Evolutionary conservation across 2,329 filamentous ascomycete genomes (phyloP), one percentile per base, ranked within the genome.

Genomic region (Hansfordia pulvinata): DNA sequence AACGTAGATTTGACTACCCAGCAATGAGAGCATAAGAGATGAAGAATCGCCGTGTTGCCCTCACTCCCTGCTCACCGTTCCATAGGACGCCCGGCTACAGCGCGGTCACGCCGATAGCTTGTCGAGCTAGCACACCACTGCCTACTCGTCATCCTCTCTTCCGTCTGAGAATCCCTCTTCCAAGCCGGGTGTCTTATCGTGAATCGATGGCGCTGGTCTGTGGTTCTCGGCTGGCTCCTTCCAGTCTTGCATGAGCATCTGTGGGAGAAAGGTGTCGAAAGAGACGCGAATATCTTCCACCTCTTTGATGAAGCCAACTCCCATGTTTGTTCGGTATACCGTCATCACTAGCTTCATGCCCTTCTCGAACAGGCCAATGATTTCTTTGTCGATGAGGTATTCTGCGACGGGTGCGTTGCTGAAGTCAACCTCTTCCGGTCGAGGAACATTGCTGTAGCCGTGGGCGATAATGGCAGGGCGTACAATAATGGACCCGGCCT

Each of bases 181-280:
- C n/a, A n/a, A n/a, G n/a, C n/a, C n/a, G n/a, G n/a, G n/a, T n/a
- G n/a, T n/a, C n/a, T n/a, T n/a, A n/a, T 61, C 39, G 8, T 56
- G 39, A 3, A 60, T 48, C 2, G 60, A 67, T 4, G 55, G 60
- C 3, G 58, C 52, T 3, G 58, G 57, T 1, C 64, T 56, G 10
- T 60, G 49, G 16, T 55, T 55, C 1, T 38, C 39, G 3, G 43
- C 43, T 0, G 76, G 75, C 14, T 64, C 52, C 46, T 73, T 80
- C 63, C 69, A 85, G 11, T 60, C 49, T 13, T 60, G 40, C 75
- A 86, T 80, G 36, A 80, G 53, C 37, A 76, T 69, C 44, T 86
- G 82, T 1, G 69, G 64, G 15, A 85, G 53, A 30, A 71, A 69
- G 0, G 58, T 64, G 42, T 79, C 71, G 43, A 79, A 81, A 0